These are phyloP conservation scores for Plenodomus biglobosus DNA, from an alignment of 2,329 filamentous ascomycete species.

Conservation along the genomic window DNA sequence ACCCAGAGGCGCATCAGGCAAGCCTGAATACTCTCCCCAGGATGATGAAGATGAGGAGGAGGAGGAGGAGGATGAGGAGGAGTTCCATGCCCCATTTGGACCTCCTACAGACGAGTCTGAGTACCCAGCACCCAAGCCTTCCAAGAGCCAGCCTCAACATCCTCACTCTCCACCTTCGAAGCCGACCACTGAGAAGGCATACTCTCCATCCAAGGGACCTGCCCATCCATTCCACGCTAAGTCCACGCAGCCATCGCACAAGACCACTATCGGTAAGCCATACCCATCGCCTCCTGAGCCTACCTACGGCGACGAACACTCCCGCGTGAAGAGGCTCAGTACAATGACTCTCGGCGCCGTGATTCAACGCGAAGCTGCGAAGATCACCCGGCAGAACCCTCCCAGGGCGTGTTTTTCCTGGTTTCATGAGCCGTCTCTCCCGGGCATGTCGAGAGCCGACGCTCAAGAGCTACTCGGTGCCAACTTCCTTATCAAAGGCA, in stretches of 20 bases:
- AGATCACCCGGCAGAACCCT: no score
- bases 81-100: background rate
- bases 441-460: background rate
- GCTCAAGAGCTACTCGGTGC: background rate
- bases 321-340: background rate
- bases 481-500: background rate
- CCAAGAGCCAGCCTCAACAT: background rate
- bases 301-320: background rate
- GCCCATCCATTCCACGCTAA: background rate
- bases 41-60: background rate
- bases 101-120: background rate
- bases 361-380: background rate
- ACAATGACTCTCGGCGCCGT: background rate
- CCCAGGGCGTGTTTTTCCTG: constrained; percentile 1
- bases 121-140: constrained; percentile 1
- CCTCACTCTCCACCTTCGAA: background rate
- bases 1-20: background rate
- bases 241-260: background rate
- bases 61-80: background rate
- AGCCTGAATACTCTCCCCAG: background rate
- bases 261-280: background rate
- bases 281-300: background rate
- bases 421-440: background rate
- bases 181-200: background rate
- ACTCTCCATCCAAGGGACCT: background rate